These are phyloP conservation scores for Talaromyces sp. DNA, from an alignment of 2,329 filamentous ascomycete genomes.

Conservation along the genomic window DNA sequence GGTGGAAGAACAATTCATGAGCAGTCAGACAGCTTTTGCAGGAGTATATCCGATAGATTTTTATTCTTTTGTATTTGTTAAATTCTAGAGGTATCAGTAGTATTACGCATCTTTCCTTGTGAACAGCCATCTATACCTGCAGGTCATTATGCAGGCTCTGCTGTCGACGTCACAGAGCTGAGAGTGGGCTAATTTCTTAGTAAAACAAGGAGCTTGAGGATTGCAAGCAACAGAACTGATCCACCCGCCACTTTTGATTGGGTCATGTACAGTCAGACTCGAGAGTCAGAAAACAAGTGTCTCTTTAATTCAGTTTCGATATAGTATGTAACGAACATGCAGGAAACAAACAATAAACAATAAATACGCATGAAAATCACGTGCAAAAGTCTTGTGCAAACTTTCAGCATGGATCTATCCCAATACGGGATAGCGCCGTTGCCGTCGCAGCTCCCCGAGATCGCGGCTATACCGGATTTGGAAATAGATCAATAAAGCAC, in stretches of 20 bases:
- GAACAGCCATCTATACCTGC: not conserved
- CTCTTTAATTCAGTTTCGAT: not conserved
- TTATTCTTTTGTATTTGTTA: too few relatives aligned
- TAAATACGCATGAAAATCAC: not conserved
- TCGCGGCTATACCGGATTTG: not conserved
- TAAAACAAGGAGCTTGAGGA: not conserved
- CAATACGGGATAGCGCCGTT: not conserved
- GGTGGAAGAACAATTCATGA: not conserved
- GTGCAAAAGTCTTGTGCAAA: not conserved
- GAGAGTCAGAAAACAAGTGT: not conserved
- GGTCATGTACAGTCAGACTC: not conserved
- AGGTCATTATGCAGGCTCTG: not conserved
- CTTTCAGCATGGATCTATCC: not conserved
- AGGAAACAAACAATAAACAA: too few relatives aligned
- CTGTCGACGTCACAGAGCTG: not conserved
- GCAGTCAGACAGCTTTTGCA: not conserved
- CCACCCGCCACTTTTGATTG: not conserved
- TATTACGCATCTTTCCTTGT: too few relatives aligned
- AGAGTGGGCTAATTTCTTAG: not conserved
- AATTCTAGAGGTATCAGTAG: too few relatives aligned
- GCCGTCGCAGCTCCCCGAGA: not conserved
- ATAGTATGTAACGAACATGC: not conserved
- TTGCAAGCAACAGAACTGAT: not conserved
- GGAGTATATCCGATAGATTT: not conserved
- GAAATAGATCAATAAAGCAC: conserved; percentile 8